Percentiles rank a stretch among this genome's conserved stretches.
phyloP scores from a whole-genome alignment of 2,329 filamentous ascomycete species.

The Penicillium sp. region DNA sequence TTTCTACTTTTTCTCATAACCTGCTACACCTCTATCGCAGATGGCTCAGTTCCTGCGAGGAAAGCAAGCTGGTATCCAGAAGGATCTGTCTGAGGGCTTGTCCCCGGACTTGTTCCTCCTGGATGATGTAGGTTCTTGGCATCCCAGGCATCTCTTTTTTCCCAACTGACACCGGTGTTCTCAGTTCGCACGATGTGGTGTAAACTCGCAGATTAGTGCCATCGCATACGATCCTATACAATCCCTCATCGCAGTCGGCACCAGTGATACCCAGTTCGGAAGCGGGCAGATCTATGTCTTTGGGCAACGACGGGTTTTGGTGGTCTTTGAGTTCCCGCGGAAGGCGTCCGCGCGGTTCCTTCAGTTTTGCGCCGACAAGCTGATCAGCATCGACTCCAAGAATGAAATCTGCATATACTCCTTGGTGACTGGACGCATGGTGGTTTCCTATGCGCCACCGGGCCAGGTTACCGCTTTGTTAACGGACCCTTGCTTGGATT shows the following conservation, averaged over 20 bases:
- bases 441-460: constrained; percentile 72
- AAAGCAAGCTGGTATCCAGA: constrained; percentile 90
- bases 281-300: constrained; percentile 86
- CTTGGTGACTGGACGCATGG: constrained; percentile 65
- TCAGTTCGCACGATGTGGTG: constrained; percentile 70
- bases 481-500: constrained; percentile 89
- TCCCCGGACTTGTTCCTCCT: constrained; percentile 74
- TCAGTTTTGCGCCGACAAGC: constrained; percentile 81
- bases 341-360: constrained; percentile 73
- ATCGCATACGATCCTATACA: constrained; percentile 92
- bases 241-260: constrained; percentile 88
- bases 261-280: constrained; percentile 81
- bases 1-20: constrained; percentile 9
- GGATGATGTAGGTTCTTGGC: constrained; percentile 65
- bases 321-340: constrained; percentile 68
- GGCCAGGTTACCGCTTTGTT: constrained; percentile 72
- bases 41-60: constrained; percentile 89
- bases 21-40: constrained; percentile 13
- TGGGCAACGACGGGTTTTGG: constrained; percentile 77
- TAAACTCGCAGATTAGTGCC: constrained; percentile 73
- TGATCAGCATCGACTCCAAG: constrained; percentile 80
- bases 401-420: constrained; percentile 86
- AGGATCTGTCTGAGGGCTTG: constrained; percentile 82
- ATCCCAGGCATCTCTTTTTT: constrained; percentile 27
- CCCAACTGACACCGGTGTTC: constrained; percentile 13